phyloP scores from a whole-genome alignment of 495 filamentous ascomycete species.

The Stereocaulon alpinum region DNA sequence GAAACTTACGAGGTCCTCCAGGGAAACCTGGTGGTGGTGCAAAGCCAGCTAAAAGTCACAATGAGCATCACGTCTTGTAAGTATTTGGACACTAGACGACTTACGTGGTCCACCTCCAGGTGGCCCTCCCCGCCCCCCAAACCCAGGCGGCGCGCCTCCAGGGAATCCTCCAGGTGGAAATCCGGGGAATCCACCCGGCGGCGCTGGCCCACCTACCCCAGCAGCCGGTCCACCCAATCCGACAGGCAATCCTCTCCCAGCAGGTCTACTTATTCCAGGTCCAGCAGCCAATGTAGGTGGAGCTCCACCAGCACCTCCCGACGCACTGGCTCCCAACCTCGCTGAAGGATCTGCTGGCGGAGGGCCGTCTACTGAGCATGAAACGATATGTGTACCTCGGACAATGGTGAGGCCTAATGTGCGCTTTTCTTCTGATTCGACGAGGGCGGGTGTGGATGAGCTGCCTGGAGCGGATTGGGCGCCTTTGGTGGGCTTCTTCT shows the following conservation, averaged over 20 bases:
- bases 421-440: constrained; percentile 93
- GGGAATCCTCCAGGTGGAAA: constrained; percentile 58
- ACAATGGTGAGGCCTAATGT: constrained; percentile 91
- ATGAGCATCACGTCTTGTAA: no score
- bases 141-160: constrained; percentile 60
- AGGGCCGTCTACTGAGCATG: constrained; percentile 88
- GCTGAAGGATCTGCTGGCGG: constrained; percentile 92
- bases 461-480: constrained; percentile 55
- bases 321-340: constrained; percentile 67
- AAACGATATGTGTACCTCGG: constrained; percentile 86
- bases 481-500: constrained; percentile 73
- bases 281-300: constrained; percentile 63
- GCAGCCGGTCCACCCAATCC: constrained; percentile 84
- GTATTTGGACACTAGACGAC: constrained; percentile 20
- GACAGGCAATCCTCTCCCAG: constrained; percentile 79
- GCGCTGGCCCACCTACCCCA: constrained; percentile 72
- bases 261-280: constrained; percentile 83
- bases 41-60: constrained; percentile 38
- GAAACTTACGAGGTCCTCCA: constrained; percentile 48
- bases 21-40: constrained; percentile 58
- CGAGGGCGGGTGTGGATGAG: constrained; percentile 42
- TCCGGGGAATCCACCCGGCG: constrained; percentile 47
- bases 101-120: constrained; percentile 50
- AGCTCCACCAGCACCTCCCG: constrained; percentile 50
- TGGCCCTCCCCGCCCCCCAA: constrained; percentile 63